Percentiles rank a stretch among this genome's conserved stretches.
phyloP scores from a whole-genome alignment of 73 alveolate species.

The Blepharisma stoltei region DNA sequence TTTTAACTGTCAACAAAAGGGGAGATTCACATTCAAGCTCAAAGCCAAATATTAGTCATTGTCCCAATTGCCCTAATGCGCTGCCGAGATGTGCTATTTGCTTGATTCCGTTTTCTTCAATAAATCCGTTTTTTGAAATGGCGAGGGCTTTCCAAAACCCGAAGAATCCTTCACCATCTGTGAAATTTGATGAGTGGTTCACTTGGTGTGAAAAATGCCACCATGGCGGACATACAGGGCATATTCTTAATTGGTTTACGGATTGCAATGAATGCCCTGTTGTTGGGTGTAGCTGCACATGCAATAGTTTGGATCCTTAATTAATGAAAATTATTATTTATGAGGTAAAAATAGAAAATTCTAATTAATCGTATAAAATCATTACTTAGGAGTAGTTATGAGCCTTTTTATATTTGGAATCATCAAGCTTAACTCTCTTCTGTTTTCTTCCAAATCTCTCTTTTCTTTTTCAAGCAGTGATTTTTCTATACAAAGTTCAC shows the following conservation, averaged over 20 bases:
- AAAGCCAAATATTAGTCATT: background rate
- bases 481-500: no score
- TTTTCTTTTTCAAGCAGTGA: no score
- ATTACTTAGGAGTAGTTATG: no score
- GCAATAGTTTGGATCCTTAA: conserved; percentile 4
- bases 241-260: conserved; percentile 19
- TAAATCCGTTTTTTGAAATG: conserved; percentile 11
- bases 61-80: conserved; percentile 19
- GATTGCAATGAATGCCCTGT: conserved; percentile 1
- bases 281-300: background rate
- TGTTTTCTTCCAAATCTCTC: no score
- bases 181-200: background rate
- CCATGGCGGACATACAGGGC: conserved; percentile 34
- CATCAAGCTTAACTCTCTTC: no score
- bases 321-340: background rate
- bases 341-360: no score
- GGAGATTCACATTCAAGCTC: background rate
- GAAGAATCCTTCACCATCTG: no score
- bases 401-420: no score
- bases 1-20: background rate
- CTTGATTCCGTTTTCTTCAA: background rate
- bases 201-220: conserved; percentile 32
- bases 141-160: background rate
- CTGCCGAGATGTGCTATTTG: conserved; percentile 21
- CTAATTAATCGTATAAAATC: no score